Percentiles rank a stretch among this genome's conserved stretches.
phyloP scores from a whole-genome alignment of 1,284 basidiomycete species.

The Puccinia polysora region DNA sequence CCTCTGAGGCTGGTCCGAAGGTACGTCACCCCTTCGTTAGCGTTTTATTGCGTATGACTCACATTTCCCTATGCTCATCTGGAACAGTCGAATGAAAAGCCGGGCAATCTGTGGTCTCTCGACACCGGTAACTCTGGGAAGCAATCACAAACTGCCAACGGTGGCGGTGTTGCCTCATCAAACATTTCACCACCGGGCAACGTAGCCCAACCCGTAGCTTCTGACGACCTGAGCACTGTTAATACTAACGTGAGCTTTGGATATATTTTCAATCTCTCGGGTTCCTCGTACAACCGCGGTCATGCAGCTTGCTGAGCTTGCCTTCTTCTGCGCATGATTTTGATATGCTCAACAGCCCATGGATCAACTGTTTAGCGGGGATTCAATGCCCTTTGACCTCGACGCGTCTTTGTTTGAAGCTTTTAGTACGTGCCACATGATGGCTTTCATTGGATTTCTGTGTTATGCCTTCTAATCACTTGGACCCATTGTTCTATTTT shows the following conservation, averaged over 20 bases:
- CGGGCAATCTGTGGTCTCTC: slow-evolving; percentile 8
- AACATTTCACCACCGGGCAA: slow-evolving; percentile 11
- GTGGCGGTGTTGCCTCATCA: background rate
- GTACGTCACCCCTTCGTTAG: background rate
- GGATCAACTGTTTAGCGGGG: slow-evolving; percentile 29
- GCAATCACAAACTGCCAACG: background rate
- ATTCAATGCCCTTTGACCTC: slow-evolving; percentile 13
- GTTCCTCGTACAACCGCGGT: too few relatives aligned
- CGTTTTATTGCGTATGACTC: background rate
- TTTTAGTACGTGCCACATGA: slow-evolving; percentile 12
- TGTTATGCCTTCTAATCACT: background rate
- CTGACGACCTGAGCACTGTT: slow-evolving; percentile 4
- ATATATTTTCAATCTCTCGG: too few relatives aligned
- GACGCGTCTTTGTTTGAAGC: slow-evolving; percentile 37
- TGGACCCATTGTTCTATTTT: background rate
- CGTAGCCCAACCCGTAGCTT: background rate
- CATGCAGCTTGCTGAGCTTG: background rate
- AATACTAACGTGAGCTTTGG: slow-evolving; percentile 26
- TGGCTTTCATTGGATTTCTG: background rate
- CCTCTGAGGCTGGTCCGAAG: slow-evolving; percentile 5
- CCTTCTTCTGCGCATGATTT: too few relatives aligned
- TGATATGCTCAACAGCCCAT: slow-evolving; percentile 15
- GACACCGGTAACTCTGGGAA: background rate
- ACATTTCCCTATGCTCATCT: background rate
- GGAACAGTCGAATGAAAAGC: slow-evolving; percentile 16